Evolutionary conservation across 495 filamentous ascomycete species (phyloP), one percentile per base, ranked within the genome.

Genomic region (Pseudoneurospora amorphoporcata): DNA sequence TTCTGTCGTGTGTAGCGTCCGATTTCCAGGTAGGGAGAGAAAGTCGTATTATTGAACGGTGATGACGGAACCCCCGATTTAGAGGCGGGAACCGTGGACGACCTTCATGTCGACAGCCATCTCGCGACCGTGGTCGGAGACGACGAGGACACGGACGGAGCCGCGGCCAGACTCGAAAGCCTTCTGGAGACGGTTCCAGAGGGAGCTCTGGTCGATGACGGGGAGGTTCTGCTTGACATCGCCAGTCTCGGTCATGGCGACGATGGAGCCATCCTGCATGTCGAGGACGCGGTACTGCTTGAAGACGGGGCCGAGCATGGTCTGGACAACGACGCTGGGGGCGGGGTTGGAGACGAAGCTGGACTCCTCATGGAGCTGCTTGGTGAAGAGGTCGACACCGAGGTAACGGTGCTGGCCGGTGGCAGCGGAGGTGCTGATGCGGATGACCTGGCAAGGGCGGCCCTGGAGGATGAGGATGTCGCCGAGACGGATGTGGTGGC

Each of bases 221-320:
- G 92, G 89, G 58, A 99, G 87, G 76, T 90, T 90, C 86, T 97
- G 95, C 92, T 98, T 98, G 88, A 99, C 94, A 83, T 98, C 95
- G 77, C 95, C 95, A 35, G 83, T 84, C 82, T 87, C 83, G 77
- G 85, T 84, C 82, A 86, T 85, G 80, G 83, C 84, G 70, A 85
- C 83, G 78, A 86, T 80, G 82, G 85, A 84, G 78, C 92, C 91
- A 73, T 97, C 93, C 83, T 93, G 93, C 85, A 99, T 91, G 86
- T 99, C 95, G 45, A 99, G 92, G 80, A 99, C 94, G 82, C 95
- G 94, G 90, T 99, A 99, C 87, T 97, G 97, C 92, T 98, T 98
- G 94, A 97, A 98, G 87, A 99, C 92, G 58, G 95, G 95, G 78
- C 95, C 95, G 72, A 97, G 92, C 93, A 99, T 98, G 86, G 95